These are phyloP conservation scores for Grosmannia penicillata DNA, from an alignment of 2,329 filamentous ascomycete genomes.

Conservation along the genomic window DNA sequence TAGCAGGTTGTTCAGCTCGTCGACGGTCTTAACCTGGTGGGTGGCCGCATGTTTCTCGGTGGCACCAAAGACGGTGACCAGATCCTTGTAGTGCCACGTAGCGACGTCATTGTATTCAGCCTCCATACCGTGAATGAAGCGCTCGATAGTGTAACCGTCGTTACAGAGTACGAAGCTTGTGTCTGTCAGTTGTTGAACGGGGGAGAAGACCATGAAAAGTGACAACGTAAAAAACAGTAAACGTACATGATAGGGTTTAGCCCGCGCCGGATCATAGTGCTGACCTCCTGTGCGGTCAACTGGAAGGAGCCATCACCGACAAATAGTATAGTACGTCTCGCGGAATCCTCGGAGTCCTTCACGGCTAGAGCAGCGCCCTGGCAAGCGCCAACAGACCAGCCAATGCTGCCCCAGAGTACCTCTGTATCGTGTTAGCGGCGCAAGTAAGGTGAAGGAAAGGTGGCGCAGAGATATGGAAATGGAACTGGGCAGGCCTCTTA, in stretches of 20 bases:
- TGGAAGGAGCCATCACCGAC: conserved; percentile 85
- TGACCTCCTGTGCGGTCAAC: conserved; percentile 69
- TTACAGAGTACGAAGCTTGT: conserved; percentile 68
- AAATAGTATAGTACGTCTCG: conserved; percentile 60
- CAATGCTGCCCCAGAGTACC: conserved; percentile 49
- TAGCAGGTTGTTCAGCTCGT: conserved; percentile 10
- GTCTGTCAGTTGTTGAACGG: neutral
- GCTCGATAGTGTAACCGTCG: conserved; percentile 79
- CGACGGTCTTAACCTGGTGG: conserved; percentile 9
- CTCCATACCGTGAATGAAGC: conserved; percentile 73
- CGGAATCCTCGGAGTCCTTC: conserved; percentile 27
- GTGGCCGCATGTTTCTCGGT: conserved; percentile 8
- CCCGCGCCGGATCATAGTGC: conserved; percentile 64
- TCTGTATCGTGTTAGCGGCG: conserved; percentile 7
- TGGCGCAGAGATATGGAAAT: neutral
- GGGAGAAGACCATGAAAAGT: too few species aligned
- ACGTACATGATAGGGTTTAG: conserved; percentile 63
- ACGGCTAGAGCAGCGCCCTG: conserved; percentile 60
- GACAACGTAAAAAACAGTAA: neutral
- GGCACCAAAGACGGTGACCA: conserved; percentile 11
- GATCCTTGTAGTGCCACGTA: conserved; percentile 47
- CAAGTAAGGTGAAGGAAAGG: too few species aligned
- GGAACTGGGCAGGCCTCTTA: too few species aligned
- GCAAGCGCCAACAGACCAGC: conserved; percentile 43
- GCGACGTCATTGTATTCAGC: conserved; percentile 69